Percentiles rank a stretch among this genome's conserved stretches.
These are phyloP conservation scores for Lasiodiplodia gonubiensis DNA, from an alignment of 2,329 filamentous ascomycete genomes.

Conservation along the genomic window DNA sequence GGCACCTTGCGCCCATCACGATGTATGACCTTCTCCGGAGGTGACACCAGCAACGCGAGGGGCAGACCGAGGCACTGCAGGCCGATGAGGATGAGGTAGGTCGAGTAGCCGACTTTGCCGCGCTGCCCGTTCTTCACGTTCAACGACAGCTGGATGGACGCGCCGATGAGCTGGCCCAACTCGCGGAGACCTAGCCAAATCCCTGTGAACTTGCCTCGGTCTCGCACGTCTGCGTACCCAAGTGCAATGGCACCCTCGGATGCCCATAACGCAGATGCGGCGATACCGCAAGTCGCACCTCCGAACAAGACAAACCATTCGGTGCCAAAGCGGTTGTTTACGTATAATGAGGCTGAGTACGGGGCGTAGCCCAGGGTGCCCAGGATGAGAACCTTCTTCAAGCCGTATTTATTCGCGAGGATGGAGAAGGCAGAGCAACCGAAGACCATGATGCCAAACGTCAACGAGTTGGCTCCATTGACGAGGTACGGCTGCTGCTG, in stretches of 20 bases:
- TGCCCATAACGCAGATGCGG: conserved; percentile 49
- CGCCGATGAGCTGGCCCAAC: conserved; percentile 59
- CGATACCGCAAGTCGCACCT: conserved; percentile 42
- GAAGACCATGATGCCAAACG: conserved; percentile 25
- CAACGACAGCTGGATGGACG: conserved; percentile 58
- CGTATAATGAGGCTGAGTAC: conserved; percentile 38
- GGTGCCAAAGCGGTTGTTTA: conserved; percentile 42
- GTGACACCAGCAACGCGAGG: conserved; percentile 52
- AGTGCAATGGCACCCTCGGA: conserved; percentile 50
- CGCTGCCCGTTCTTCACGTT: conserved; percentile 52
- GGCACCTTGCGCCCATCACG: conserved; percentile 44
- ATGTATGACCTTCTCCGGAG: conserved; percentile 54
- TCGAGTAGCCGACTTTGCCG: conserved; percentile 55
- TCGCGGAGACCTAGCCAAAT: conserved; percentile 62
- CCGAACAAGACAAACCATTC: conserved; percentile 45
- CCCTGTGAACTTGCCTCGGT: conserved; percentile 43
- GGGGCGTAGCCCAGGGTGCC: conserved; percentile 42
- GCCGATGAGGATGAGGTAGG: conserved; percentile 46
- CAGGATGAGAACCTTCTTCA: conserved; percentile 43
- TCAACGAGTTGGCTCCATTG: conserved; percentile 18
- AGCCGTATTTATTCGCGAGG: conserved; percentile 48
- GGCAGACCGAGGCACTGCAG: conserved; percentile 55
- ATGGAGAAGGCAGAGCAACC: conserved; percentile 9
- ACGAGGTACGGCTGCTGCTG: conserved; percentile 10
- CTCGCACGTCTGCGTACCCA: conserved; percentile 54